Evolutionary conservation across 176 grass and related monocot genomes (phyloP), one percentile per base, ranked within the genome.

Genomic region (Aegilops bicornis): DNA sequence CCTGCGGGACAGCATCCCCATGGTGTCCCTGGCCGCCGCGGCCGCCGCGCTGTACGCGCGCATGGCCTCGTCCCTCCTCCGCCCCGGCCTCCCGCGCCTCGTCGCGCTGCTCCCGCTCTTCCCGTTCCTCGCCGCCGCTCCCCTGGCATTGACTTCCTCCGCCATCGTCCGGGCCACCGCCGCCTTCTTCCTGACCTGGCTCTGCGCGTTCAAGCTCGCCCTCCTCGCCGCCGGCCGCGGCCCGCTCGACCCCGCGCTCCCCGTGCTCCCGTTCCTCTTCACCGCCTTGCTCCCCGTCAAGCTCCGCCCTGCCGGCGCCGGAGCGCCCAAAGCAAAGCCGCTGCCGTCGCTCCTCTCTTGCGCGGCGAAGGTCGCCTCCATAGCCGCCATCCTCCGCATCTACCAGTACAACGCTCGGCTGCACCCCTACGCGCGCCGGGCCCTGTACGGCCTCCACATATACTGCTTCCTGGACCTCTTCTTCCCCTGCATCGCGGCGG

Each of bases 181-280:
- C 4, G 91, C 64, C 40, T 93, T 90, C 81, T 85, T 93, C 52
- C 85, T 93, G 52, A 23, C 88, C 24, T 93, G 91, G 91, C 85
- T 90, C 32, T 59, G 74, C 83, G 52, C 81, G 12, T 90, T 90
- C 88, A 93, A 93, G 84, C 32, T 93, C 14, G n/a, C 78, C 54
- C 78, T 93, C 29, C 77, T 93, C 71, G 84, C 88, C 76, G 64
- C 48, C 11, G 71, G 77, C 63, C 64, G 12, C 7, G 82, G 88
- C 0, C 91, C 91, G 10, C 88, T 90, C 33, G 14, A 83, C 45
- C 60, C 73, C 22, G 10, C 67, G 7, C 87, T 85, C 39, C 87
- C 76, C 6, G 9, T 75, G 2, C 67, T 80, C 4, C 42, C 36
- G 1, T 86, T 86, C 37, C 2, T 86, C 36, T 27, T 86, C 85